These are phyloP conservation scores for Dactylis glomerata DNA, from an alignment of 176 grass and related monocot genomes.

Conservation along the genomic window DNA sequence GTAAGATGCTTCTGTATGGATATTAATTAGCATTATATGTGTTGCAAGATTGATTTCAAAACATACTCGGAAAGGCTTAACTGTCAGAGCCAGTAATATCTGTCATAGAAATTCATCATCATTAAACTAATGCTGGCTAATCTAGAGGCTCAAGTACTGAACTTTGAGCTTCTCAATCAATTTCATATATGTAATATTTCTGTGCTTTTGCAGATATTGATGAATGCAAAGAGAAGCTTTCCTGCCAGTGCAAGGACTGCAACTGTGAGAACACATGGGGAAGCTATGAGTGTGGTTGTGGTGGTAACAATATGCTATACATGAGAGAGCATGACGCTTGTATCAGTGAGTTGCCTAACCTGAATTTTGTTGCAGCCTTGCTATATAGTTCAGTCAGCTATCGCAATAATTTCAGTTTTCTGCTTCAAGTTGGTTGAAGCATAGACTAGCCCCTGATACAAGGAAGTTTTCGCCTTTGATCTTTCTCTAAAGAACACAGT, in stretches of 20 bases:
- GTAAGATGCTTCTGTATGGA: too few species aligned
- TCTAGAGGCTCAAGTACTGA: neutral
- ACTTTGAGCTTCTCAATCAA: neutral
- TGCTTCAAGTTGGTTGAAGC: neutral
- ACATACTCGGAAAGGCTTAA: too few species aligned
- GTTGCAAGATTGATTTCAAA: neutral
- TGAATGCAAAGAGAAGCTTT: slow-evolving; percentile 78
- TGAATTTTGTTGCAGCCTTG: neutral
- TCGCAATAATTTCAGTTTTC: neutral
- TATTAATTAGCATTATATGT: too few species aligned
- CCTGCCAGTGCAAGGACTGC: slow-evolving; percentile 70
- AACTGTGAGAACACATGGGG: slow-evolving; percentile 79
- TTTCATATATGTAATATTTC: neutral
- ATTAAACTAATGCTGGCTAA: neutral
- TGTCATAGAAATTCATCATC: neutral
- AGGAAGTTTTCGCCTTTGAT: neutral
- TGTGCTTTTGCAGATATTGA: slow-evolving; percentile 58
- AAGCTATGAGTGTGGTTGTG: slow-evolving; percentile 81
- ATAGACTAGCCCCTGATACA: neutral
- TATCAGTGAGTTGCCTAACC: slow-evolving; percentile 60
- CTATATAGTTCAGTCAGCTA: neutral
- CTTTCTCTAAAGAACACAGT: neutral
- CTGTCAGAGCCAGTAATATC: neutral
- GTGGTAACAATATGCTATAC: slow-evolving; percentile 56
- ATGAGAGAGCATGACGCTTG: slow-evolving; percentile 90